Evolutionary conservation across 1,284 basidiomycete genomes (phyloP).

Genomic region (Ceratobasidium papillatum): DNA sequence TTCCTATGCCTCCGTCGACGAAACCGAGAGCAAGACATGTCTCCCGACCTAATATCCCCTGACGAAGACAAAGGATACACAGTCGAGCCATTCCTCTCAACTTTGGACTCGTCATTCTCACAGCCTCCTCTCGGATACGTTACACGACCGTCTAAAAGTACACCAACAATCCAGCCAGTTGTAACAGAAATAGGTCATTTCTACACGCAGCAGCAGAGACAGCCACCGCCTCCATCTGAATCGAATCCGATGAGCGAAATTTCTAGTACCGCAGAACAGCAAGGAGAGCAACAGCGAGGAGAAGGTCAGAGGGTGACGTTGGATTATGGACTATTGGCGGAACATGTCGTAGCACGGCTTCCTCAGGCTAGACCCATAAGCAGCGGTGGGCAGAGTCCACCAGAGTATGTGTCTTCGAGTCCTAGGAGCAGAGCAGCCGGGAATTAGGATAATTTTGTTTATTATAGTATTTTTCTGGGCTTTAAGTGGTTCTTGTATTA

Average conservation of each 20-base stretch:
- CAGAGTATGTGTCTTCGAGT: background rate
- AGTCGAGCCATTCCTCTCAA: background rate
- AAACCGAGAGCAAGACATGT: background rate
- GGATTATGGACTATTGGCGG: background rate
- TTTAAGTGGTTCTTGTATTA: no score
- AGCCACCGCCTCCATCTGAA: background rate
- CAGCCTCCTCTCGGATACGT: background rate
- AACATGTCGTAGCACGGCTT: conserved; percentile 3
- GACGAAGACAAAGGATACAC: background rate
- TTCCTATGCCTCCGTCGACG: background rate
- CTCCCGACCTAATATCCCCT: background rate
- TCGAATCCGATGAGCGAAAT: background rate
- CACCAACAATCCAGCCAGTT: background rate
- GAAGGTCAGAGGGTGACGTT: background rate
- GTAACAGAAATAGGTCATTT: background rate
- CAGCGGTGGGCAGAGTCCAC: background rate
- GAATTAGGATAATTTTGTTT: no score
- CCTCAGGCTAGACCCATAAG: background rate
- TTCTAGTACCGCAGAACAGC: background rate
- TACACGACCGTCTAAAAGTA: background rate
- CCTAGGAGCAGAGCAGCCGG: background rate
- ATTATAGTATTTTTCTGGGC: no score
- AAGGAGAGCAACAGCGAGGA: background rate
- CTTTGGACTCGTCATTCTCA: background rate
- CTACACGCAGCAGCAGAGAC: no score